These are phyloP conservation scores for Cronartium quercuum DNA, from an alignment of 1,284 basidiomycete species.

Conservation along the genomic window DNA sequence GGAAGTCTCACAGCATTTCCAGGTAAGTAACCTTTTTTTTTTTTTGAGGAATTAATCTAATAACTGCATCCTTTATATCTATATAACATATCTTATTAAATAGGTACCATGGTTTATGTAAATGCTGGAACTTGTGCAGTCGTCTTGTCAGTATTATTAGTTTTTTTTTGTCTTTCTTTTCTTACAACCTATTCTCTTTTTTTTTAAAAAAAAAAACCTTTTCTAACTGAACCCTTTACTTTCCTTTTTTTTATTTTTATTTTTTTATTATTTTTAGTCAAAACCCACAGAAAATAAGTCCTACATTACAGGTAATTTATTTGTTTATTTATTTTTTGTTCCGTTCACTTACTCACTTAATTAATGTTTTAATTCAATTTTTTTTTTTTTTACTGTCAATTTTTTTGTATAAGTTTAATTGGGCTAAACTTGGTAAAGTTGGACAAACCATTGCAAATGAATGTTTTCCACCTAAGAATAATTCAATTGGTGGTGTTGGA, in stretches of 20 bases:
- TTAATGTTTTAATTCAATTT: neutral
- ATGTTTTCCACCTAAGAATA: neutral
- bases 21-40: conserved; percentile 11
- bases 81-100: no score
- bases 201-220: neutral
- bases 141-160: conserved; percentile 5
- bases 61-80: no score
- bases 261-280: neutral
- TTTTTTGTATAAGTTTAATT: conserved; percentile 9
- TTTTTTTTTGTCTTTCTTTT: neutral
- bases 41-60: neutral
- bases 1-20: conserved; percentile 15
- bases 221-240: neutral
- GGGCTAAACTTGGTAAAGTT: conserved; percentile 7
- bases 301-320: conserved; percentile 8
- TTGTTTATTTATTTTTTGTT: neutral
- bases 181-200: neutral
- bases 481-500: neutral
- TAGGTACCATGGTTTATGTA: conserved; percentile 20
- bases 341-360: neutral
- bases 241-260: no score
- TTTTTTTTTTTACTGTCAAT: neutral
- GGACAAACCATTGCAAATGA: neutral
- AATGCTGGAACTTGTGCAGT: conserved; percentile 15
- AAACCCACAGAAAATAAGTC: conserved; percentile 19